Base-by-base conservation (phyloP, 2,329 filamentous ascomycete genomes). In the Cordyceps cicadae region DNA sequence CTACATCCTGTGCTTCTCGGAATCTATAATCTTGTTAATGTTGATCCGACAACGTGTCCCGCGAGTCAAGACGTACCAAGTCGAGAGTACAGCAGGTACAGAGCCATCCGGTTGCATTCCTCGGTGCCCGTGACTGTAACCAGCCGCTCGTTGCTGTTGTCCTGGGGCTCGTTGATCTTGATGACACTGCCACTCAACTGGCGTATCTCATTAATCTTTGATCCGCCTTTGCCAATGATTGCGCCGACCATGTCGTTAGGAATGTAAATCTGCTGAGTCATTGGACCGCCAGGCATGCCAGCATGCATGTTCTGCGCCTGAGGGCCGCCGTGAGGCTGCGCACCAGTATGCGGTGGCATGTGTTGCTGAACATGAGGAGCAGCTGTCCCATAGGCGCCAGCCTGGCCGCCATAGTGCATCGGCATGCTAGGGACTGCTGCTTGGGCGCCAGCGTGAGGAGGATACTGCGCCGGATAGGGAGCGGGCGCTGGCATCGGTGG, bases 191-290 rank as follows among this genome's bases (percentile, higher is more conserved):
- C 94, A 74, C 90, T 95, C 68, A 99, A 86, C 74, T 97, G 92
- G 67, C 94, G 87, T 66, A 99, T 99, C 77, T 99, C 94, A 72
- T 99, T 99, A 81, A 99, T 99, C 84, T 99, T 99, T 60, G 92
- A 90, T 65, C 94, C 94, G 64, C 94, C 94, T 78, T 99, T 99
- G 70, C 94, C 94, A 68, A 99, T 99, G 69, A 99, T 99, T 60
- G 94, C 94, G 64, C 94, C 94, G 59, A 99, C 94, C 94, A 99
- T 97, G 71, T 99, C 94, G 72, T 99, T 99, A 62, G 94, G 94
- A 68, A 99, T 99, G 77, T 89, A 99, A 67, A 99, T 99, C 76
- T 99, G 94, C 76, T 99, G 94, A 3, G 94, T 99, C 70, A 97
- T 81, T 55, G 92, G 91, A 26, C 76, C 74, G 14, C 75, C 77